phyloP scores from a whole-genome alignment of 176 grass and related monocot species.

The Neostapfia colusana region DNA sequence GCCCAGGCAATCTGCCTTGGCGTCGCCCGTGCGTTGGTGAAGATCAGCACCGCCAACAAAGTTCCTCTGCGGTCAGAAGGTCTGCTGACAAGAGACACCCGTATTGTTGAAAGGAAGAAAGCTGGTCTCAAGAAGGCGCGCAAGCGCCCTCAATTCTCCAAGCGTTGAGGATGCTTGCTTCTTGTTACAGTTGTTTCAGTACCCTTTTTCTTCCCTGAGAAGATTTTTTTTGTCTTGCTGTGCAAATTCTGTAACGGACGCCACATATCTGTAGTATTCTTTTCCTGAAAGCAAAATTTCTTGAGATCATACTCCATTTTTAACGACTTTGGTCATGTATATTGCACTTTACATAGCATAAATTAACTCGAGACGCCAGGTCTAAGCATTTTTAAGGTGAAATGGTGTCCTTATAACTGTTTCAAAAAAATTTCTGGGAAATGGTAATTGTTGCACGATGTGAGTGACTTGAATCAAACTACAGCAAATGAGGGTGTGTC shows the following conservation, averaged over 20 bases:
- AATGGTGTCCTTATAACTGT: too few species aligned
- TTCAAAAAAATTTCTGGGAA: too few species aligned
- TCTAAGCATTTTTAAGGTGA: too few species aligned
- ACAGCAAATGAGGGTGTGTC: too few species aligned
- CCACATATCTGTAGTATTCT: constrained; percentile 42
- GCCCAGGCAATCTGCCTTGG: constrained; percentile 89
- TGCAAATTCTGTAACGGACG: constrained; percentile 44
- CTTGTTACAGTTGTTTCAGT: constrained; percentile 19
- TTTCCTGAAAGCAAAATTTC: constrained; percentile 42
- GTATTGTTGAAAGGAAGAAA: constrained; percentile 98
- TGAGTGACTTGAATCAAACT: too few species aligned
- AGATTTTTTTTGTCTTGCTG: not conserved
- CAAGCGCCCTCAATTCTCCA: constrained; percentile 87
- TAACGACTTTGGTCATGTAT: not conserved
- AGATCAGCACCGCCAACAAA: constrained; percentile 72
- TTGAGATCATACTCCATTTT: not conserved
- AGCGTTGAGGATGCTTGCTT: constrained; percentile 63
- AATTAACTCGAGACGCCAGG: not conserved
- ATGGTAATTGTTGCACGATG: too few species aligned
- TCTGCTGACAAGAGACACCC: constrained; percentile 86
- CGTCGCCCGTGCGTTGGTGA: constrained; percentile 79
- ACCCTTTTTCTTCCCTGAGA: constrained; percentile 21
- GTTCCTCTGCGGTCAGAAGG: constrained; percentile 66
- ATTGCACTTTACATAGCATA: not conserved
- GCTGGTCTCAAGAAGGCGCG: constrained; percentile 90